Base-by-base conservation (phyloP, 1,139 yeast genomes). In the Hanseniaspora gamundiae region DNA sequence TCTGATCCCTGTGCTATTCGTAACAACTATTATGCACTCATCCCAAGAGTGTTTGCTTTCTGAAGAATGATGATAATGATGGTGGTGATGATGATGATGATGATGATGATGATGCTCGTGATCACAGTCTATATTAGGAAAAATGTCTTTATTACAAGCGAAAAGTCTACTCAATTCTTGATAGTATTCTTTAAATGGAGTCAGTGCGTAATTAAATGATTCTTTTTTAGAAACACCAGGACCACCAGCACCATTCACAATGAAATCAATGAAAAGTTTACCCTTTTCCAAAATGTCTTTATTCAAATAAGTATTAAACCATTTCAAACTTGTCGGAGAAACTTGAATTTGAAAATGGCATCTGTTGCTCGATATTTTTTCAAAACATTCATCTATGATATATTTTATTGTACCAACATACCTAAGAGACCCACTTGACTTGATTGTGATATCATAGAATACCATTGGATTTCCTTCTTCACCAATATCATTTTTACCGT, bases 361-460 rank as follows among this genome's bases (percentile, higher is more conserved):
- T 10, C 45, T 45, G 7, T 45, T 40, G 17, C 33, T 41, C n/a
- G 41, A 30, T 19, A 54, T 21, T 17, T 48, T 52, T 16, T 47
- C 43, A 45, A 52, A 58, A 35, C 57, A 47, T 4, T 54, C 43
- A 42, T 59, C 62, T 14, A 59, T 48, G 31, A 59, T 41, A 44
- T 52, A 60, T 44, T 54, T 58, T 14, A 58, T 54, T 2, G 64
- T 58, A 42, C 58, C 61, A 10, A 60, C 63, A 47, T 60, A 60
- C 38, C 61, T 44, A 35, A 60, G 40, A 2, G 64, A 59, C 8
- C 64, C 62, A 17, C 61, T 54, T 1, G 62, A 56, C 7, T 51
- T 45, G 2, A 59, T 48, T 5, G 49, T 39, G n/a, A 53, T 38
- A 21, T 40, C 43, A 29, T 50, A 49, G n/a, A 35, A 43, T 36